Conservation (phyloP, 495 filamentous ascomycete species). For the Hypoxylon cercidicola region DNA sequence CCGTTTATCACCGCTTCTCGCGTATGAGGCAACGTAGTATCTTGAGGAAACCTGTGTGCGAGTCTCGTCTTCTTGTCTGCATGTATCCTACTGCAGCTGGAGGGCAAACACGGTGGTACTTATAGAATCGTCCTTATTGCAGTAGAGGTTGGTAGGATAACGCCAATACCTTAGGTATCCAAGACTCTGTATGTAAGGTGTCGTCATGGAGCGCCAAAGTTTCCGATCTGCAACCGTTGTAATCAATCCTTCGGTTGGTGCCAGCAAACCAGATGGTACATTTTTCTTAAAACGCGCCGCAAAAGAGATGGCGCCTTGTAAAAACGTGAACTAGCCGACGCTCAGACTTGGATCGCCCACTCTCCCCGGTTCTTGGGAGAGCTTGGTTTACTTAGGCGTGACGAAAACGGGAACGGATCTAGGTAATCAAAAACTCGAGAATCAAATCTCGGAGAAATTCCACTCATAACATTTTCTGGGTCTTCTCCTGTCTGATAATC, state of each 20-base stretch:
- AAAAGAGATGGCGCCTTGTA: conserved; percentile 13
- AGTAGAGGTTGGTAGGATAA: not conserved
- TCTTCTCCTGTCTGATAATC: conserved; percentile 6
- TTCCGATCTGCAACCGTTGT: conserved; percentile 23
- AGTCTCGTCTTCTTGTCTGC: not conserved
- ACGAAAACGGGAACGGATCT: conserved; percentile 20
- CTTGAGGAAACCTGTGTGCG: not conserved
- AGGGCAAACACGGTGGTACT: too few relatives aligned
- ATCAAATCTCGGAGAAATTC: conserved; percentile 18
- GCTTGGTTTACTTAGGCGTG: conserved; percentile 26
- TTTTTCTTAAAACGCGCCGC: conserved; percentile 27
- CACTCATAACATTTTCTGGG: not conserved
- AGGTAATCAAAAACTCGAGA: conserved; percentile 14
- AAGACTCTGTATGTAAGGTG: conserved; percentile 19
- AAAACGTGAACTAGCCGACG: conserved; percentile 7
- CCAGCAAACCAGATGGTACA: conserved; percentile 16
- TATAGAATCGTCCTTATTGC: not conserved
- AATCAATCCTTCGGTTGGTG: conserved; percentile 33
- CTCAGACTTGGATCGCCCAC: conserved; percentile 25
- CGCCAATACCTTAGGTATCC: not conserved
- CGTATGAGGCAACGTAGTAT: not conserved
- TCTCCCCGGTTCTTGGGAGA: conserved; percentile 35
- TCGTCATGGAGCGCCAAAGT: conserved; percentile 16
- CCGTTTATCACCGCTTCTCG: too few relatives aligned
- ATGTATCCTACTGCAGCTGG: too few relatives aligned